These are phyloP conservation scores for Debaryomyces subglobosus DNA, from an alignment of 1,139 yeast genomes.

Conservation along the genomic window DNA sequence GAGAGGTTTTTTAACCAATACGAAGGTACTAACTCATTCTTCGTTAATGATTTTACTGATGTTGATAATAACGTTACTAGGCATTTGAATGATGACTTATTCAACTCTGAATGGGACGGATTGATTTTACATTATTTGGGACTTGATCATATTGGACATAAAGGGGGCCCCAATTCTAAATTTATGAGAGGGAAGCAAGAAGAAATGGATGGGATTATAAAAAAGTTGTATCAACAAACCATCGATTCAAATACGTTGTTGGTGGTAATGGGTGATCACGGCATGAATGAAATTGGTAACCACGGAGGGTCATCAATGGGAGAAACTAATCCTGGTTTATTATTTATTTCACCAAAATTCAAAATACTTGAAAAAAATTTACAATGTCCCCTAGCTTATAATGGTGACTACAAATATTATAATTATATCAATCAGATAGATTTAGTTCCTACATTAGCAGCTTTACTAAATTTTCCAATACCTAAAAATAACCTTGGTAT, in stretches of 20 bases:
- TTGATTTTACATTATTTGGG: conserved; percentile 90
- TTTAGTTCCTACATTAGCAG: conserved; percentile 80
- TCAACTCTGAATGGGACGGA: conserved; percentile 68
- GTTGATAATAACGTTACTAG: conserved; percentile 94
- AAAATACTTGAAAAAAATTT: conserved; percentile 20
- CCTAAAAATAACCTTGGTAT: conserved; percentile 88
- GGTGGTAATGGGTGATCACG: conserved; percentile 90
- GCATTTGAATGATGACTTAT: conserved; percentile 65
- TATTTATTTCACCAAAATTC: conserved; percentile 68
- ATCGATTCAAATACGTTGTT: conserved; percentile 55
- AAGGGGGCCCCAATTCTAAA: conserved; percentile 83
- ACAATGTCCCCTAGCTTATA: conserved; percentile 39
- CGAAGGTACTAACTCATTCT: conserved; percentile 94
- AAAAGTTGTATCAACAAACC: conserved; percentile 52
- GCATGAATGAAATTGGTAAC: conserved; percentile 92
- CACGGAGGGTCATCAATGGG: conserved; percentile 95
- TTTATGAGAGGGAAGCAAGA: conserved; percentile 79
- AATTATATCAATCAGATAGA: conserved; percentile 74
- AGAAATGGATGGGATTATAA: conserved; percentile 80
- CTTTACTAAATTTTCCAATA: conserved; percentile 74
- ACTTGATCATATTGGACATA: conserved; percentile 95
- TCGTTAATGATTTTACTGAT: conserved; percentile 91
- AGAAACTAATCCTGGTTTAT: conserved; percentile 85
- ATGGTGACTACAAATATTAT: conserved; percentile 55
- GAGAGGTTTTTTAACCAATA: conserved; percentile 54